Percentiles rank a stretch among this genome's conserved stretches.
These are phyloP conservation scores for carrot (Daucus carota) DNA, from an alignment of 129 eudicot species.

Conservation along the genomic window DH1_v3.0 NC_030385.2:854001-854500, in stretches of 20 bases:
- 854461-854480: constrained; percentile 93
- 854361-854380: neutral
- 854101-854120: constrained; percentile 58
- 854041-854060: neutral
- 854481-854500: constrained; percentile 93
- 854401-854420: neutral
- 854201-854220: neutral
- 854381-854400: neutral
- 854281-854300: neutral
- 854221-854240: neutral
- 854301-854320: neutral
- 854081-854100: constrained; percentile 39
- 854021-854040: neutral
- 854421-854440: neutral
- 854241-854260: neutral
- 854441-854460: constrained; percentile 37
- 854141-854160: constrained; percentile 41
- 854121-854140: constrained; percentile 85
- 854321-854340: neutral
- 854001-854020: neutral
- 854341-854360: neutral
- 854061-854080: constrained; percentile 8
- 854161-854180: neutral
- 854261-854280: neutral
- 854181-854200: neutral